A percentile compares a stretch with the other conserved stretches of the same genome.
Evolutionary conservation across 73 alveolate genomes (phyloP).

Genomic region (Tetrahymena thermophila): DNA sequence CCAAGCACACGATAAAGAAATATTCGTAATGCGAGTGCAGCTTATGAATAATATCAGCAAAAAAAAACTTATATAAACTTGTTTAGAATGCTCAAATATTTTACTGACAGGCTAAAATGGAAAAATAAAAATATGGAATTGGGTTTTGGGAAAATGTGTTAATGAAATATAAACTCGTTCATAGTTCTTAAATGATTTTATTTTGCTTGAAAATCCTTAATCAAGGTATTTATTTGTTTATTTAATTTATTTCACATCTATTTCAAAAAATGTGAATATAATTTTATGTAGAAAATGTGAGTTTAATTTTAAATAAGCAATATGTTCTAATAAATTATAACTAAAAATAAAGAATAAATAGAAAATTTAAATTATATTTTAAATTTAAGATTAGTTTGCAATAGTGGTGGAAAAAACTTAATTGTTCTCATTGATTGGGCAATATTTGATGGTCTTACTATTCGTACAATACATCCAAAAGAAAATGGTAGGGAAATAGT

Average conservation of each 20-base stretch:
- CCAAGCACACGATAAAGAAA: not conserved
- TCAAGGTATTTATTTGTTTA: not conserved
- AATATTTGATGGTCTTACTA: not conserved
- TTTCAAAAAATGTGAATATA: no score
- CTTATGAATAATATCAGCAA: not conserved
- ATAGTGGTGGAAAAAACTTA: not conserved
- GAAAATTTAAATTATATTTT: not conserved
- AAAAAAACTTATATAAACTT: not conserved
- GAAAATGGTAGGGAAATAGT: not conserved
- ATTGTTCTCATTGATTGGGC: not conserved
- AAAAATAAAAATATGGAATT: not conserved
- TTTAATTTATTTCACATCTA: no score
- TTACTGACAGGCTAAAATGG: not conserved
- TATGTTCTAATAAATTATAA: no score
- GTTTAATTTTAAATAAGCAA: not conserved
- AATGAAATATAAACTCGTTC: not conserved
- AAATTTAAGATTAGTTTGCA: not conserved
- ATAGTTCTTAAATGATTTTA: not conserved
- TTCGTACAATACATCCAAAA: not conserved
- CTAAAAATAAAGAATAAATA: no score
- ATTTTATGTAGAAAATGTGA: no score
- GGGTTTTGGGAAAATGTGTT: not conserved
- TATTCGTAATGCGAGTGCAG: not conserved
- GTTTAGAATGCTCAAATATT: not conserved
- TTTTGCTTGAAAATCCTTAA: not conserved